Percentiles rank a stretch among this genome's conserved stretches.
These are phyloP conservation scores for Trypanosoma melophagium DNA, from an alignment of 208 protist species.

Conservation along the genomic window DNA sequence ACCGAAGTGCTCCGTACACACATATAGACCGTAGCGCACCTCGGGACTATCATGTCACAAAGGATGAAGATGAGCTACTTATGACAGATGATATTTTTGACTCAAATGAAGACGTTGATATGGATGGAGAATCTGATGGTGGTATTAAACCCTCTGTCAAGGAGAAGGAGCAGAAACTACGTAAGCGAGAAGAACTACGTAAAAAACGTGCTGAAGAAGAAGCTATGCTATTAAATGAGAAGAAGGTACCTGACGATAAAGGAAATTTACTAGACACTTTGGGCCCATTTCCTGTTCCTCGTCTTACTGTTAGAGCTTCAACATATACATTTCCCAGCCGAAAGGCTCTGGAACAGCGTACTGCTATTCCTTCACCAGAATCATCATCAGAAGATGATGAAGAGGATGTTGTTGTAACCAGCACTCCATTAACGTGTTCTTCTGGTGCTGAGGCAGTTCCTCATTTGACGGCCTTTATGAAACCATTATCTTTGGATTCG, in stretches of 20 bases:
- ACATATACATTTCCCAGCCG: conserved; percentile 80
- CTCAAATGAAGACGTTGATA: conserved; percentile 68
- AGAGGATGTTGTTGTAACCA: conserved; percentile 29
- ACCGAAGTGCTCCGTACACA: conserved; percentile 77
- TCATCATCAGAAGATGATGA: conserved; percentile 66
- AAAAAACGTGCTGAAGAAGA: conserved; percentile 82
- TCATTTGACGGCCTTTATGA: conserved; percentile 82
- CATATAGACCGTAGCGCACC: conserved; percentile 73
- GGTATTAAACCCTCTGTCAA: conserved; percentile 51
- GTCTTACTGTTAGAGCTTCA: conserved; percentile 66
- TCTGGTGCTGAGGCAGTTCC: conserved; percentile 63
- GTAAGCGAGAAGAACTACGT: conserved; percentile 73
- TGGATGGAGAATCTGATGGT: conserved; percentile 57
- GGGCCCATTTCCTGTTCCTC: conserved; percentile 71
- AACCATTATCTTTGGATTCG: conserved; percentile 84
- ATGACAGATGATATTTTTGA: conserved; percentile 73
- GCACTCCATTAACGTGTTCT: conserved; percentile 30
- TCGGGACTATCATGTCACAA: conserved; percentile 64
- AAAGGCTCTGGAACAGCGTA: conserved; percentile 81
- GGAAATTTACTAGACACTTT: conserved; percentile 65
- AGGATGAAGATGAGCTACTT: conserved; percentile 84
- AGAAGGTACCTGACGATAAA: conserved; percentile 86
- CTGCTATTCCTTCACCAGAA: conserved; percentile 54
- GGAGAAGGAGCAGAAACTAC: conserved; percentile 59
- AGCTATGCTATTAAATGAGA: conserved; percentile 84